Evolutionary conservation across 148 eudicot species (phyloP).

Genomic region (Heliosperma pusillum): DNA sequence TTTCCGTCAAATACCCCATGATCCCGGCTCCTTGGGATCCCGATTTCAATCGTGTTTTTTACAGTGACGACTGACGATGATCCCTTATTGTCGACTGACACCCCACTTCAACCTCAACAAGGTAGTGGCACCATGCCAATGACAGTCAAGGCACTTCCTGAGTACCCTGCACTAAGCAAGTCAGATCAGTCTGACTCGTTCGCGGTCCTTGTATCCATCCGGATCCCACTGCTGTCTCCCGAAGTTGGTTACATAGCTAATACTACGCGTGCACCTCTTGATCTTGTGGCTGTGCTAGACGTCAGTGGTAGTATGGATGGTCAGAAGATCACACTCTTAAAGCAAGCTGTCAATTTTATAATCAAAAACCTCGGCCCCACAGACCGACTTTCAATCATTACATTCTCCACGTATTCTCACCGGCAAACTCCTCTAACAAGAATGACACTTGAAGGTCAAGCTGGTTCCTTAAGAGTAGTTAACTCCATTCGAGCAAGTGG

Average conservation of each 20-base stretch:
- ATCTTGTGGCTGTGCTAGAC: conserved; percentile 43
- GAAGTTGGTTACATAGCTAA: conserved; percentile 6
- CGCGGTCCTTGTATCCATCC: conserved; percentile 24
- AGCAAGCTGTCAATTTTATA: conserved; percentile 35
- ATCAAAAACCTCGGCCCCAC: conserved; percentile 34
- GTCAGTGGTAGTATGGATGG: conserved; percentile 45
- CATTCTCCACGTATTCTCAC: conserved; percentile 24
- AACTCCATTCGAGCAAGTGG: conserved; percentile 20
- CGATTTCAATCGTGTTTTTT: background rate
- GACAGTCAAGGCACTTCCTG: conserved; percentile 25
- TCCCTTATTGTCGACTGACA: background rate
- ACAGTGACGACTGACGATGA: conserved; percentile 20
- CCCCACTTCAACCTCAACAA: background rate
- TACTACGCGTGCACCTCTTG: conserved; percentile 31
- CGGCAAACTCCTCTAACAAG: conserved; percentile 29
- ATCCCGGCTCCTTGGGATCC: no score
- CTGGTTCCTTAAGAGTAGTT: conserved; percentile 20
- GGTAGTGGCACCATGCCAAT: background rate
- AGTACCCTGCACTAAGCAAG: conserved; percentile 22
- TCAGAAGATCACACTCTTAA: conserved; percentile 29
- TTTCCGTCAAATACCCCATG: no score
- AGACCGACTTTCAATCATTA: conserved; percentile 34
- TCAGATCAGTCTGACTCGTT: conserved; percentile 17
- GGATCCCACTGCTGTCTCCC: conserved; percentile 20
- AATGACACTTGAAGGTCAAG: conserved; percentile 32